Evolutionary conservation across 2,329 filamentous ascomycete species (phyloP).

Genomic region (Thermochaetoides dissita): DNA sequence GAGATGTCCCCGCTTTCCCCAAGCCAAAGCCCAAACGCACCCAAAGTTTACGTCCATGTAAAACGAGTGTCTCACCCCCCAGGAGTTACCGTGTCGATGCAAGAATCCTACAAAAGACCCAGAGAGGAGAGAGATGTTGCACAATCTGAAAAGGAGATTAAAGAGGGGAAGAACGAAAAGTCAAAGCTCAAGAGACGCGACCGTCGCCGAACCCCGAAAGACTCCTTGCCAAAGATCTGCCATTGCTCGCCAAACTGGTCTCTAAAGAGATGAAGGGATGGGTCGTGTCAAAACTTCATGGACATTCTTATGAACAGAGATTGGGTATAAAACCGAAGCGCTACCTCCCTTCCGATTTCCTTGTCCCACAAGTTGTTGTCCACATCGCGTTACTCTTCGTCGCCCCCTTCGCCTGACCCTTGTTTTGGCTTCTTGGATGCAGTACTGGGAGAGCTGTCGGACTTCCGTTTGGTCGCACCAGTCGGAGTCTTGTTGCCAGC

Average conservation of each 20-base stretch:
- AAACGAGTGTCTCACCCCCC: conserved; percentile 4
- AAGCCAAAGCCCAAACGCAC: conserved; percentile 6
- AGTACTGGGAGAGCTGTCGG: conserved; percentile 30
- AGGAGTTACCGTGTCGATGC: conserved; percentile 8
- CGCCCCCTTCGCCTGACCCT: conserved; percentile 21
- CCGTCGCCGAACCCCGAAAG: conserved; percentile 9
- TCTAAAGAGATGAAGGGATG: conserved; percentile 2
- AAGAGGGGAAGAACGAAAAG: background rate
- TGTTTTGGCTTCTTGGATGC: conserved; percentile 39
- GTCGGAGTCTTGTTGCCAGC: conserved; percentile 18
- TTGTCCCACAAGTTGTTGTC: background rate
- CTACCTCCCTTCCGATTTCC: conserved; percentile 7
- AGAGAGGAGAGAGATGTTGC: conserved; percentile 7
- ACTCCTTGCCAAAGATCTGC: too few species aligned
- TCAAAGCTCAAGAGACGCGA: conserved; percentile 1
- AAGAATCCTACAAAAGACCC: conserved; percentile 2
- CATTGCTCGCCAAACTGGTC: conserved; percentile 12
- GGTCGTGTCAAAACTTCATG: conserved; percentile 17
- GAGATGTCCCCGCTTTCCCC: conserved; percentile 4
- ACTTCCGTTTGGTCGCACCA: conserved; percentile 46
- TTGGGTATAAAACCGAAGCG: conserved; percentile 13
- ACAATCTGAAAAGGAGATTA: conserved; percentile 9
- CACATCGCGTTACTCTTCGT: conserved; percentile 11
- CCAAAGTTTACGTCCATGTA: background rate
- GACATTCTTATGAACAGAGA: conserved; percentile 13